Base-by-base conservation (phyloP, 2,329 filamentous ascomycete genomes). In the Trichothecium roseum region DNA sequence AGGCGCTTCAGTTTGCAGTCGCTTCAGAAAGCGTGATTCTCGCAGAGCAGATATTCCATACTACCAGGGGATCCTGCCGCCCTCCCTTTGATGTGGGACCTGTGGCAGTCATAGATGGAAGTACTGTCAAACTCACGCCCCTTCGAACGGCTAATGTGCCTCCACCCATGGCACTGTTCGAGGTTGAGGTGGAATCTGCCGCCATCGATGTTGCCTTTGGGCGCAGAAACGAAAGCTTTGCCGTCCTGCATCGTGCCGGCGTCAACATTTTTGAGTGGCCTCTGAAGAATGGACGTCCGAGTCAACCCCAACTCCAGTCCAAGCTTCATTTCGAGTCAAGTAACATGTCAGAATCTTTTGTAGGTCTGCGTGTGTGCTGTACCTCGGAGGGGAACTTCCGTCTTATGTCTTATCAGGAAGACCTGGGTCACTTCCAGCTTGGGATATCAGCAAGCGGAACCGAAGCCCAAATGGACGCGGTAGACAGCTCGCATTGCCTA, bases 101-200 rank as follows among this genome's bases (percentile, higher is more conserved):
- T 13, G 78, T 93, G 28, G 83, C 79, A 8, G 87, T 94, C 5
- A 77, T 95, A 29, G 91, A 96, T 55, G 91, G 91, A 13, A 72
- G 62, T 32, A 74, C 53, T 3, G 59, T 96, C 39, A 94, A 93
- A 53, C 57, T 96, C 31, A 96, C 91, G 1, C 86, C 91, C 1
- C 71, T 98, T 44, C 72, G 84, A 42, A 71, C 80, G 34, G 83
- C 86, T 10, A 94, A 91, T 48, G 70, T 95, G 3, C 91, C 91
- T 17, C 91, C 91, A 18, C 91, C 91, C 1, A 95, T 96, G 87
- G 78, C 86, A 13, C 69, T 89, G 42, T 82, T 82, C 45, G 84
- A 93, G 38, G 49, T 95, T 14, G 49, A 63, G 10, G 58, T 82
- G 18, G 63, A 72, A 12, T 69, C 69, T 0, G 78, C 80, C 36